Base-by-base conservation (phyloP, 768 basidiomycete genomes). In the Kwoniella mangroviensis region DNA sequence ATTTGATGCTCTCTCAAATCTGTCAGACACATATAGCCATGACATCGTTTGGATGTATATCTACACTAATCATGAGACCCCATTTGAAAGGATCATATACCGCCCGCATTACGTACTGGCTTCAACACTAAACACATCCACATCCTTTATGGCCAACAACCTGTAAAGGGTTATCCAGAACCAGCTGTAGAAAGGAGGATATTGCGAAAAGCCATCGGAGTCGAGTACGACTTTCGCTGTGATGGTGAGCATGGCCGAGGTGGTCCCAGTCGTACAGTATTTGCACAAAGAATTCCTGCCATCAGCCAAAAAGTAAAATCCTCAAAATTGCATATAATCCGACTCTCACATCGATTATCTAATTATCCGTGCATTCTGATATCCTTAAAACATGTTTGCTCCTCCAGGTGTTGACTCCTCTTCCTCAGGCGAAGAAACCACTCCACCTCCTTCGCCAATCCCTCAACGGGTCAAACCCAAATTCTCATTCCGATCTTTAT, bases 401-500 rank as follows among this genome's bases (percentile, higher is more conserved):
- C 67, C 67, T 4, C 57, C 51, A 40, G 67, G 67, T 51, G 49
- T 60, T 4, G 58, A 68, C 43, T 60, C 67, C 45, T 52, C 45
- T 17, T 60, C 67, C 4, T 53, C 49, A n/a, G 59, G 67, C 9
- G 67, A 68, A 68, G 67, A 68, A 3, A 12, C 11, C 10, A 62
- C 49, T 11, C 60, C 67, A 22, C 67, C 67, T 9, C 59, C 67
- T 40, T 62, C 67, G 11, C 60, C 59, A 1, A 21, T 21, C 4
- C 22, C 28, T 13, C 26, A 54, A 19, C 17, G 34, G n/a, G 40
- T 45, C 49, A 60, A 28, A 45, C 67, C 57, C n/a, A 58, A 68
- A 34, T 68, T 68, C 57, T 68, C 67, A 13, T 61, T 68, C 49
- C 45, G 43, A 45, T 52, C 58, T 10, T 40, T 68, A 11, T 68